Percentiles rank a stretch among this genome's conserved stretches.
phyloP scores from a whole-genome alignment of 2,329 filamentous ascomycete species.

The Trichoderma brevicompactum region DNA sequence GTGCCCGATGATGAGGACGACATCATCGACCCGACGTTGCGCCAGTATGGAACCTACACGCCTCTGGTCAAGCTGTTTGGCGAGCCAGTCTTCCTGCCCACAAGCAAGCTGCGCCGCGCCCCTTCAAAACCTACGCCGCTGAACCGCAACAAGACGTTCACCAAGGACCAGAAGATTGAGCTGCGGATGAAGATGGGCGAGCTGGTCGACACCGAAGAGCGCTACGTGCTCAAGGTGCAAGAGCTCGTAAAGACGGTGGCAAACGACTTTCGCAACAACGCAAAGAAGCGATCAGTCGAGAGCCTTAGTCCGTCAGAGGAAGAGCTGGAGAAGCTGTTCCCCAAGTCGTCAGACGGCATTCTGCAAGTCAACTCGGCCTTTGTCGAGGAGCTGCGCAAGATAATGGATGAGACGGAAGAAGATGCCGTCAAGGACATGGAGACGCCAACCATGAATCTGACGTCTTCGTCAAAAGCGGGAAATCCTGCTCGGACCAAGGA shows the following conservation, averaged over 20 bases:
- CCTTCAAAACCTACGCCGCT: constrained; percentile 84
- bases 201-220: constrained; percentile 88
- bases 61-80: constrained; percentile 79
- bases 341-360: constrained; percentile 78
- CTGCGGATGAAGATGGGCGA: constrained; percentile 88
- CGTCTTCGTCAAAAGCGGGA: constrained; percentile 48
- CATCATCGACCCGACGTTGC: constrained; percentile 64
- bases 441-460: constrained; percentile 49
- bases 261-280: constrained; percentile 75
- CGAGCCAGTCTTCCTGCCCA: constrained; percentile 84
- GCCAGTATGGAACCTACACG: constrained; percentile 78
- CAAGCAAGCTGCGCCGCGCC: constrained; percentile 79
- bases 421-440: constrained; percentile 79
- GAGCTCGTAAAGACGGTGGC: constrained; percentile 83
- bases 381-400: constrained; percentile 71
- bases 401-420: constrained; percentile 83
- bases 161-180: constrained; percentile 79
- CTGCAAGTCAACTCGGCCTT: constrained; percentile 82
- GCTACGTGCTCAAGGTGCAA: constrained; percentile 86
- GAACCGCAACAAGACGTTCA: constrained; percentile 77
- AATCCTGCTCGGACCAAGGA: constrained; percentile 62
- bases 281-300: constrained; percentile 58
- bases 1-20: constrained; percentile 67
- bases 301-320: constrained; percentile 74
- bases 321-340: constrained; percentile 78